Evolutionary conservation across 1,139 yeast genomes (phyloP).

Genomic region (Geotrichum carabidarum): DNA sequence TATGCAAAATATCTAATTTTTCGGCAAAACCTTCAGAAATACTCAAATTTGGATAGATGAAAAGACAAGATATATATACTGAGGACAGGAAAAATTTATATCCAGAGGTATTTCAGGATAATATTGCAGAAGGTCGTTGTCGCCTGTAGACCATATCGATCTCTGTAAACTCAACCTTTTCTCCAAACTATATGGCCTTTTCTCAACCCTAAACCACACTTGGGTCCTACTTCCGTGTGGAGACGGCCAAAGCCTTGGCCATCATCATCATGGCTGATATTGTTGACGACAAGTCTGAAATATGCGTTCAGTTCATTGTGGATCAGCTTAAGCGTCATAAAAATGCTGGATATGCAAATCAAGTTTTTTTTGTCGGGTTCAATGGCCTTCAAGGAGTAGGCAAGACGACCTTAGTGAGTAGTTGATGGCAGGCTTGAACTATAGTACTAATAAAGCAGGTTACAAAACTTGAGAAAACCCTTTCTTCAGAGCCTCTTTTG

Average conservation of each 20-base stretch:
- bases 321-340: neutral
- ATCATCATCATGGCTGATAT: neutral
- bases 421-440: neutral
- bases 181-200: too few species aligned
- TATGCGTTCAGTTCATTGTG: slow-evolving; percentile 2
- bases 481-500: slow-evolving; percentile 33
- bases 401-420: slow-evolving; percentile 15
- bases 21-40: too few species aligned
- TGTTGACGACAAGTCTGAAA: slow-evolving; percentile 7
- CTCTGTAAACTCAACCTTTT: too few species aligned
- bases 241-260: neutral
- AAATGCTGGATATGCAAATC: neutral
- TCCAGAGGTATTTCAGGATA: too few species aligned
- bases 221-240: too few species aligned
- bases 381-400: slow-evolving; percentile 20
- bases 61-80: too few species aligned
- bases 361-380: slow-evolving; percentile 11
- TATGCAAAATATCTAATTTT: too few species aligned
- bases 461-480: slow-evolving; percentile 1
- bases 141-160: too few species aligned
- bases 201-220: too few species aligned
- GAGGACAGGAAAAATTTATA: too few species aligned
- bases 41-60: too few species aligned
- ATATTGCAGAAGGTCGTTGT: too few species aligned
- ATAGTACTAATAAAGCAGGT: neutral